Base-by-base conservation (phyloP, 2,329 filamentous ascomycete genomes). In the Aspergillus hortae region DNA sequence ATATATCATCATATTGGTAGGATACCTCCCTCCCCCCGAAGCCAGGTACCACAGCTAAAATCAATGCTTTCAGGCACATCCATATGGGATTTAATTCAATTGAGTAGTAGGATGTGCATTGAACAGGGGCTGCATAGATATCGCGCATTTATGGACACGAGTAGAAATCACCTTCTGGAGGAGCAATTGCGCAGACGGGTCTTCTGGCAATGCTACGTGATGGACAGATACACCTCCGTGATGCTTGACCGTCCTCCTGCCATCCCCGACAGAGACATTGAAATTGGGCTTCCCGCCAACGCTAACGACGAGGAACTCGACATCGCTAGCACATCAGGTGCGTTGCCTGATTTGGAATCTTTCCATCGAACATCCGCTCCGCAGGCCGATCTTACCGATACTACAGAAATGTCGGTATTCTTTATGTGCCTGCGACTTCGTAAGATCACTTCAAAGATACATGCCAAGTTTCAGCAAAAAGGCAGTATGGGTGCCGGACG, bases 171-270 rank as follows among this genome's bases (percentile, higher is more conserved):
- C 3, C 57, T 64, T 0, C 32, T 74, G 5, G 55, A 68, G 10
- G 68, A 73, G 27, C 73, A 76, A 42, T 62, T 71, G 12, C 64
- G 62, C 32, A 65, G 73, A 1, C 61, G 74, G 1, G 67, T 77
- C 0, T 78, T 77, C 54, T 77, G 75, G 75, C 65, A 74, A 36
- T 74, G 70, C 55, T 77, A 77, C 47, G 64, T 75, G n/a, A 69
- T 76, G 12, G 74, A 76, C 51, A 61, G 74, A 15, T 76, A 77
- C 41, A 76, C 70, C 52, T 77, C 74, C 1, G 68, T 67, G 0
- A 73, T 71, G 1, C 60, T 77, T 0, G 69, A 67, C 32, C 69
- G 74, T 2, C 74, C 74, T 0, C 74, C 74, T 50, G 70, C 74
- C 0, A 73, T 77, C 5, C 58, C 65, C 1, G 75, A 77, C 48